Conservation (phyloP, 164 flowering plant genomes). For the Saururus chinensis region DNA sequence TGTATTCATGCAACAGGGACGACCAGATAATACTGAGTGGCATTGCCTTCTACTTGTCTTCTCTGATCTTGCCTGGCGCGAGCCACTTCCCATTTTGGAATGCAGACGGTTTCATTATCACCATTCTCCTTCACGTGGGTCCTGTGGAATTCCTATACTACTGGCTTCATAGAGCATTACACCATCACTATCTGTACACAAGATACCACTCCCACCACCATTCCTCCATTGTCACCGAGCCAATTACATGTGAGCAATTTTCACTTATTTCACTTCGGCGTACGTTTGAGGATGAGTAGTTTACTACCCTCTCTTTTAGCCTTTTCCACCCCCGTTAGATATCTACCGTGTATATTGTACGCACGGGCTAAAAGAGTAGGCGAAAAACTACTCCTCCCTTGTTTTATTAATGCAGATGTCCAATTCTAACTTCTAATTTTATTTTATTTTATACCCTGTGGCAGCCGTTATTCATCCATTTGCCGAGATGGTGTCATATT, state of each 20-base stretch:
- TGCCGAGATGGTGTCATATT: constrained; percentile 35
- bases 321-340: no score
- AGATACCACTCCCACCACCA: constrained; percentile 54
- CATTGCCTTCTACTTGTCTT: constrained; percentile 9
- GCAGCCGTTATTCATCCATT: constrained; percentile 61
- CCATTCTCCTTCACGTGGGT: constrained; percentile 26
- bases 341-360: no score
- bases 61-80: neutral
- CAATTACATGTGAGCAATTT: constrained; percentile 31
- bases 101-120: constrained; percentile 19
- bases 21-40: constrained; percentile 23
- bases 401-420: neutral
- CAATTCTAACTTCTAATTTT: neutral
- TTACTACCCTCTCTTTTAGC: no score
- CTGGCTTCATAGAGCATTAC: constrained; percentile 49
- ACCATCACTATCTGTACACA: constrained; percentile 43
- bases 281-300: no score
- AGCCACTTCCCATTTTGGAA: constrained; percentile 30
- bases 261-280: no score
- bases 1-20: constrained; percentile 16
- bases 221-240: constrained; percentile 43
- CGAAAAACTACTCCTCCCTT: no score
- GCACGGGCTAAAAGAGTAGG: no score
- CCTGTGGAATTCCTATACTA: constrained; percentile 47
- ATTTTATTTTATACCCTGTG: neutral